These are phyloP conservation scores for Plectosphaerella cucumerina DNA, from an alignment of 2,329 filamentous ascomycete genomes.

Conservation along the genomic window DNA sequence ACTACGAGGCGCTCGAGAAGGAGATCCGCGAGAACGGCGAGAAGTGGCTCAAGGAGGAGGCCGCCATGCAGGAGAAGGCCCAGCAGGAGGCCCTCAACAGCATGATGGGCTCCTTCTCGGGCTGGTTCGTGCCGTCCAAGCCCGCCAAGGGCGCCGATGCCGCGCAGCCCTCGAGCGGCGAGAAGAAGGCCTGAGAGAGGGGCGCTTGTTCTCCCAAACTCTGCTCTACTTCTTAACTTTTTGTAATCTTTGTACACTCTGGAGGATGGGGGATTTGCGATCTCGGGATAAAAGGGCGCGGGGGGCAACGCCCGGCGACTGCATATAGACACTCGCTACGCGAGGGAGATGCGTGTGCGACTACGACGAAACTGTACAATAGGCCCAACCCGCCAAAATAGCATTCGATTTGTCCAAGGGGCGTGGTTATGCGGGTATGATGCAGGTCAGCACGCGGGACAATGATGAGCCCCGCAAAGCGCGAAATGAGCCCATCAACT, in stretches of 20 bases:
- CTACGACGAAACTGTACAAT: conserved; percentile 13
- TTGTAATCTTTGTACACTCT: conserved; percentile 12
- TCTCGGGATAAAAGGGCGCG: background rate
- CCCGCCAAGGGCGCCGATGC: conserved; percentile 5
- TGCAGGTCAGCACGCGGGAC: no score
- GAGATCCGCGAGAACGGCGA: conserved; percentile 92
- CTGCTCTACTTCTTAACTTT: conserved; percentile 8
- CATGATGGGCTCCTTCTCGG: conserved; percentile 76
- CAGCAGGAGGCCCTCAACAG: conserved; percentile 88
- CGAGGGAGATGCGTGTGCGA: conserved; percentile 6
- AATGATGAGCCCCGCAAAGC: no score
- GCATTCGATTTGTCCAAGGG: background rate
- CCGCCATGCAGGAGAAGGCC: conserved; percentile 78
- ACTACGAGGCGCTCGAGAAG: conserved; percentile 84
- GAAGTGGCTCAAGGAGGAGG: conserved; percentile 94
- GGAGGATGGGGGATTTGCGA: conserved; percentile 8
- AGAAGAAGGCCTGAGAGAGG: conserved; percentile 8
- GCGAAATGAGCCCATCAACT: no score
- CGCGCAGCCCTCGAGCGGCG: conserved; percentile 8
- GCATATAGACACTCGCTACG: conserved; percentile 13
- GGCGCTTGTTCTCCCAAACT: background rate
- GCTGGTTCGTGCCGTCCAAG: conserved; percentile 39
- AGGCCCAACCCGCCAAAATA: conserved; percentile 8
- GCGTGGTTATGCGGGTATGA: no score
- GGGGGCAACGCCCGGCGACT: background rate